Evolutionary conservation across 306 rosid species (phyloP).

Genomic region (Casuarina equisetifolia): DNA sequence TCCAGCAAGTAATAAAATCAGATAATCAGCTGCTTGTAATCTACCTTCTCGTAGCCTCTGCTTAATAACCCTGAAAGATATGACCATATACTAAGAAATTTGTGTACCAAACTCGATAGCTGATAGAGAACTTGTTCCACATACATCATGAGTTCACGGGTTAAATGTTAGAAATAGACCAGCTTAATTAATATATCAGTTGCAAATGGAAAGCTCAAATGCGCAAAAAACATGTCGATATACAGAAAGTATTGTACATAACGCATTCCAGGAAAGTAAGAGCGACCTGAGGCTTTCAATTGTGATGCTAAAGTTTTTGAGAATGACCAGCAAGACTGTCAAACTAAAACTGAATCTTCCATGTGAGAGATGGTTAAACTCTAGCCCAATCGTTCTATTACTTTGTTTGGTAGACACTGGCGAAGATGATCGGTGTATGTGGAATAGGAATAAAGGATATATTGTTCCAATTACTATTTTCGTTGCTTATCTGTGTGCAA

Average conservation of each 20-base stretch:
- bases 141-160: background rate
- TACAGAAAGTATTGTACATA: background rate
- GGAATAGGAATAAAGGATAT: background rate
- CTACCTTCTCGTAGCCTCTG: slow-evolving; percentile 73
- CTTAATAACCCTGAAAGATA: slow-evolving; percentile 62
- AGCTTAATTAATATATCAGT: slow-evolving; percentile 5
- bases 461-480: background rate
- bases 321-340: background rate
- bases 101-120: background rate
- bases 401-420: background rate
- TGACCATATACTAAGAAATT: slow-evolving; percentile 21
- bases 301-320: background rate
- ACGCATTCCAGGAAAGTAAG: background rate
- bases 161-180: slow-evolving; percentile 4
- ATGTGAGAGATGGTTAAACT: background rate
- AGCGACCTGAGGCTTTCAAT: background rate
- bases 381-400: background rate
- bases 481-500: background rate
- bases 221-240: background rate
- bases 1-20: slow-evolving; percentile 78
- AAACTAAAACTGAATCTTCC: background rate
- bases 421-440: slow-evolving; percentile 6
- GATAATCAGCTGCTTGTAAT: slow-evolving; percentile 59
- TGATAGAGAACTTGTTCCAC: background rate
- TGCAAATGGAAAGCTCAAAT: slow-evolving; percentile 14